Evolutionary conservation across 2,329 filamentous ascomycete species (phyloP).

Genomic region (Cryphonectria radicalis): DNA sequence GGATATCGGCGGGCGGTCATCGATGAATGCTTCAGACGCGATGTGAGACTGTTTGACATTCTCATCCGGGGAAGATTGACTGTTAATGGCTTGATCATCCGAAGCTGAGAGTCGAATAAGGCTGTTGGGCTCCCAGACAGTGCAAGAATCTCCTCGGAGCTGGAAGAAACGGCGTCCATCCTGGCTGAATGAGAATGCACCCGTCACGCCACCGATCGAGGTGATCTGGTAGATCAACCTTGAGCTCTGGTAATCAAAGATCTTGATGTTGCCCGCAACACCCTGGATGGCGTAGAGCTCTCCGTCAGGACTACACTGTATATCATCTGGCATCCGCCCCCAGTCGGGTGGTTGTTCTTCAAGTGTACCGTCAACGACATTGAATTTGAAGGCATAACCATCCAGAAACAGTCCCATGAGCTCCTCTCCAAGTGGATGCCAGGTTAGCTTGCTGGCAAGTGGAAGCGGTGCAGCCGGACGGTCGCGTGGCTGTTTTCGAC

Average conservation of each 20-base stretch:
- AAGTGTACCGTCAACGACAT: background rate
- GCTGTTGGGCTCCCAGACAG: background rate
- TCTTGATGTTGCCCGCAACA: background rate
- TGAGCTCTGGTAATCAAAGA: constrained; percentile 1
- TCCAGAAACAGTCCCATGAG: background rate
- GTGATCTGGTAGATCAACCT: background rate
- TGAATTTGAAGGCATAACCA: background rate
- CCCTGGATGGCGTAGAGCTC: background rate
- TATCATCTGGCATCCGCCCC: background rate
- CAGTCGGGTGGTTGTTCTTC: background rate
- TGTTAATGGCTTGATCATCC: background rate
- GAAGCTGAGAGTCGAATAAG: background rate
- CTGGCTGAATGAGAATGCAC: background rate
- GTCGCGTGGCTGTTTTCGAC: background rate
- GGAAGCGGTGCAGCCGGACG: background rate
- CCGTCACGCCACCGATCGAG: background rate
- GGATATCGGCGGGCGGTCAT: background rate
- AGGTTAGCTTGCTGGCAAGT: background rate
- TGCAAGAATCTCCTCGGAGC: background rate
- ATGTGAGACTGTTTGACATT: background rate
- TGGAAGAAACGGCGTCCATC: constrained; percentile 1
- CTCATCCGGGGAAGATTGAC: background rate
- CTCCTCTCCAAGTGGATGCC: background rate
- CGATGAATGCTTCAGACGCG: background rate
- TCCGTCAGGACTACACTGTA: background rate